Percentiles rank a stretch among this genome's conserved stretches.
Conservation (phyloP, 148 eudicot genomes). For the Polygonum aviculare region DNA sequence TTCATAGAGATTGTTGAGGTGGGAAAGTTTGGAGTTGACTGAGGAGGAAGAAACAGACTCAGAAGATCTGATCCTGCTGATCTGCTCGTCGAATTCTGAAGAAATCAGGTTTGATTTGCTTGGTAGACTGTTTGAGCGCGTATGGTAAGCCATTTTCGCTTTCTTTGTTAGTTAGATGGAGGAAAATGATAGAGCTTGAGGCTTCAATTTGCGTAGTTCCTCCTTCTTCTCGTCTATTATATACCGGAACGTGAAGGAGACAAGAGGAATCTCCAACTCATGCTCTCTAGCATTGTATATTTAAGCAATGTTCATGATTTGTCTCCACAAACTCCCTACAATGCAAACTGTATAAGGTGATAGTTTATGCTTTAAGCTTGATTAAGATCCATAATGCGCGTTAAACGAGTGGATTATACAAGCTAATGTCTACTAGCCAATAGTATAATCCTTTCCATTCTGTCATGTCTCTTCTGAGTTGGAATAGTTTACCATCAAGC, state of each 20-base stretch:
- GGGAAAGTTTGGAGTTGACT: not conserved
- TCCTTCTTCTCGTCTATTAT: not conserved
- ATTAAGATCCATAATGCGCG: not conserved
- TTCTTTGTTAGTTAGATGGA: not conserved
- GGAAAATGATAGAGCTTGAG: not conserved
- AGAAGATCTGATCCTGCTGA: not conserved
- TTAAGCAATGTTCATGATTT: not conserved
- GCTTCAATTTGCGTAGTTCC: not conserved
- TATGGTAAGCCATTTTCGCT: not conserved
- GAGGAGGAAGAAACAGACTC: not conserved
- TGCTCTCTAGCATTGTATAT: not conserved
- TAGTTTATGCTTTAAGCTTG: not conserved
- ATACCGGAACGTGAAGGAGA: not conserved
- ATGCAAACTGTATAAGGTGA: not conserved
- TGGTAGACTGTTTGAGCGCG: not conserved
- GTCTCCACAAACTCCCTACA: not conserved
- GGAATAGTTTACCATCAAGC: not conserved
- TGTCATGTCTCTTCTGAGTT: not conserved
- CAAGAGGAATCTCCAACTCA: not conserved
- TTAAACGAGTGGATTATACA: not conserved
- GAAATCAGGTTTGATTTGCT: not conserved
- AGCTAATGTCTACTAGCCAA: not conserved
- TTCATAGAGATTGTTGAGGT: not conserved
- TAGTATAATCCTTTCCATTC: not conserved
- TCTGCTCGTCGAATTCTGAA: not conserved